phyloP scores from a whole-genome alignment of 805 yeast genomes.

The Metschnikowia dekortorum region DNA sequence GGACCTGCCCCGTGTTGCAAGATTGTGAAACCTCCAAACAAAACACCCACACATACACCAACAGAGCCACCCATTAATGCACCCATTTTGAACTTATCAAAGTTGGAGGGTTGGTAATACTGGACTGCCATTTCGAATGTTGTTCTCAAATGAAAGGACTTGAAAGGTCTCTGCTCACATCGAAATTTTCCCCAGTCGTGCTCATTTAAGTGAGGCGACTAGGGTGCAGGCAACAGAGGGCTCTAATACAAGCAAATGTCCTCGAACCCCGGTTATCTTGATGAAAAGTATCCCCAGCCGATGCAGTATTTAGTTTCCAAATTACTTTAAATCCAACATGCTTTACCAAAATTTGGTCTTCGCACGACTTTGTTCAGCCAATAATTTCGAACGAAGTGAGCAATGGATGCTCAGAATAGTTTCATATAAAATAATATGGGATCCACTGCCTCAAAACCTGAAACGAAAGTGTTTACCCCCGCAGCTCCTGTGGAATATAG shows the following conservation, averaged over 20 bases:
- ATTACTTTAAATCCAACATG: not conserved
- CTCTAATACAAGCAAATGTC: not conserved
- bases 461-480: conserved; percentile 64
- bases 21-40: conserved; percentile 91
- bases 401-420: not conserved
- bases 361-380: conserved; percentile 8
- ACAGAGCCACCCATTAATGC: conserved; percentile 90
- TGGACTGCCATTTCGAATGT: conserved; percentile 15
- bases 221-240: conserved; percentile 1
- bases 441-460: conserved; percentile 55
- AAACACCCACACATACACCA: conserved; percentile 91
- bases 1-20: conserved; percentile 97
- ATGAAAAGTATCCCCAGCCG: not conserved
- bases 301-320: not conserved
- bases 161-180: not conserved
- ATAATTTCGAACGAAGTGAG: conserved; percentile 1
- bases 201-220: not conserved
- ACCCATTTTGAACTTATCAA: conserved; percentile 98
- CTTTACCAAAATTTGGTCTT: not conserved
- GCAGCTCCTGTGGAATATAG: conserved; percentile 65
- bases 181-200: conserved; percentile 5
- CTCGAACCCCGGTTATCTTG: not conserved
- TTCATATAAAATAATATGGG: conserved; percentile 43
- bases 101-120: conserved; percentile 67
- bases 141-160: not conserved